Percentiles rank a stretch among this genome's conserved stretches.
Conservation (phyloP, 352 stramenopile genomes). For the Globisporangium irregulare region DNA sequence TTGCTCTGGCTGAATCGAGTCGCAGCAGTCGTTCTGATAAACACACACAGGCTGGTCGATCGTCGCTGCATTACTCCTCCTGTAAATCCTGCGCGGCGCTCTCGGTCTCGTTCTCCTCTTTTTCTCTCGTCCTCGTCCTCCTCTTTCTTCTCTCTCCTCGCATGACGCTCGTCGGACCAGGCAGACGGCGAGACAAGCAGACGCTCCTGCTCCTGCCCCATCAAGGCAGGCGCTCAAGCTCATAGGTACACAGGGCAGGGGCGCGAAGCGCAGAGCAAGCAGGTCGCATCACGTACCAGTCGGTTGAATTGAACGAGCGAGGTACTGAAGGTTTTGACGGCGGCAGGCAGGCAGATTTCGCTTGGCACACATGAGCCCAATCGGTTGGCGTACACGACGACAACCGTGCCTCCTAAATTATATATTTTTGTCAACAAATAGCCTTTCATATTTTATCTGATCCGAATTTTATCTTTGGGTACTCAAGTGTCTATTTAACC, state of each 20-base stretch:
- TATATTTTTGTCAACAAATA: background rate
- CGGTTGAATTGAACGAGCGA: conserved; percentile 87
- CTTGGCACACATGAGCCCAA: conserved; percentile 44
- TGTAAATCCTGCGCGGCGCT: conserved; percentile 1
- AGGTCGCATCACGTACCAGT: conserved; percentile 65
- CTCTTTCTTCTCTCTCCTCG: background rate
- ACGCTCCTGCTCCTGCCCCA: background rate
- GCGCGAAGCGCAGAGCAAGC: background rate
- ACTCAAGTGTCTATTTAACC: background rate
- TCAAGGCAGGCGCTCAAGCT: background rate
- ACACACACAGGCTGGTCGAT: background rate
- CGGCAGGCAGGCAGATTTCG: conserved; percentile 25
- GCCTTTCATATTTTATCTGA: background rate
- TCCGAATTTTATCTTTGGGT: conserved; percentile 2
- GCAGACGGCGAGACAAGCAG: background rate
- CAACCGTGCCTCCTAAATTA: conserved; percentile 2
- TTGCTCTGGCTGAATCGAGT: background rate
- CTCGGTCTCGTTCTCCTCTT: background rate
- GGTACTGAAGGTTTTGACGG: conserved; percentile 73
- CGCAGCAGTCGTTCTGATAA: background rate
- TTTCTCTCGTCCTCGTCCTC: conserved; percentile 3
- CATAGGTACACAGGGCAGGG: conserved; percentile 1
- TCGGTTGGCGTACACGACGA: conserved; percentile 59
- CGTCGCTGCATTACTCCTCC: background rate
- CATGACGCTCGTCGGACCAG: background rate